phyloP scores from a whole-genome alignment of 2,329 filamentous ascomycete species.

The Aspergillus ochraceus region DNA sequence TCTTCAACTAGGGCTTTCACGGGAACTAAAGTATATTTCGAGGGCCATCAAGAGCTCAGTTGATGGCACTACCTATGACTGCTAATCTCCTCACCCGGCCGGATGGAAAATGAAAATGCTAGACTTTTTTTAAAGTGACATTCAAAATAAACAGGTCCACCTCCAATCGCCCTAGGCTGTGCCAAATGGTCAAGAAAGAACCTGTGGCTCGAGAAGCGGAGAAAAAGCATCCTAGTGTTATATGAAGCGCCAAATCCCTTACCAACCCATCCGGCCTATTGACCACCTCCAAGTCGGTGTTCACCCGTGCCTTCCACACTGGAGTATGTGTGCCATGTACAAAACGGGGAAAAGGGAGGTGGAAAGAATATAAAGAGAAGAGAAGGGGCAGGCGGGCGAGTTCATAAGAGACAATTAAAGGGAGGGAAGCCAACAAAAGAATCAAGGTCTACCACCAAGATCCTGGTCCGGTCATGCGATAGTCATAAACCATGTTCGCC shows the following conservation, averaged over 20 bases:
- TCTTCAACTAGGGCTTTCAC: not conserved
- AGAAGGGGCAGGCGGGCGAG: not conserved
- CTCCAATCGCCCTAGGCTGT: not conserved
- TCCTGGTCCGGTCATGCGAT: not conserved
- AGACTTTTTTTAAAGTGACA: not conserved
- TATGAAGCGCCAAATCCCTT: not conserved
- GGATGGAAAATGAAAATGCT: not conserved
- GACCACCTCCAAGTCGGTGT: not conserved
- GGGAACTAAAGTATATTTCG: not conserved
- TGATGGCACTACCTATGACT: not conserved
- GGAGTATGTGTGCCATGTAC: too few relatives aligned
- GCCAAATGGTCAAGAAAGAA: not conserved
- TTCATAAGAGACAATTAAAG: not conserved
- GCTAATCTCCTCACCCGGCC: not conserved
- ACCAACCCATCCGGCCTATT: not conserved
- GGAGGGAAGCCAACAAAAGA: not conserved
- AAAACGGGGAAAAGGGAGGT: too few relatives aligned
- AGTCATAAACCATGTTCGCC: constrained; percentile 18
- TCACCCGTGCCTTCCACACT: not conserved
- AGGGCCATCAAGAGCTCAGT: not conserved
- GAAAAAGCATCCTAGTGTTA: not conserved
- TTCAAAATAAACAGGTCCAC: not conserved
- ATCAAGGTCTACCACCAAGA: not conserved
- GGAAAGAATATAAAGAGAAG: not conserved
- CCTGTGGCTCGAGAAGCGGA: not conserved